Base-by-base conservation (phyloP, 2,329 filamentous ascomycete genomes). In the Leptographium procerum region DNA sequence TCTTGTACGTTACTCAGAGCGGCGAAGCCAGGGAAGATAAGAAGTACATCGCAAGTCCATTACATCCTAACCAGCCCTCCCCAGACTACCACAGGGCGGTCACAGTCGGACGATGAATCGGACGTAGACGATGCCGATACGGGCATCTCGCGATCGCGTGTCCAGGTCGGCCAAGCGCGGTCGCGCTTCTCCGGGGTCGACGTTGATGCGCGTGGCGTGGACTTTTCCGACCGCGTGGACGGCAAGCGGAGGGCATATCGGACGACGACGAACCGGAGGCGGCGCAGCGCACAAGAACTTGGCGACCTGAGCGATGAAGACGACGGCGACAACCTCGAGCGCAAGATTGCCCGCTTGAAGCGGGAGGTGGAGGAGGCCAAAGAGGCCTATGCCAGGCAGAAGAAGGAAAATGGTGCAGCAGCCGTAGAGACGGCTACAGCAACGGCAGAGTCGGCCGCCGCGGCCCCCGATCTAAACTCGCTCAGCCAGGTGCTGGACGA, bases 171-270 rank as follows among this genome's bases (percentile, higher is more conserved):
- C 65, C 82, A 89, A 69, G 94, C 94, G 50, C 86, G 92, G 59
- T 84, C 82, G 34, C 83, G 85, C 50, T 99, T 99, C 69, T 77
- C 86, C 57, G 85, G 88, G 2, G 78, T 87, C 11, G 80, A 83
- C 47, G 83, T 95, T 34, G 88, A 95, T 68, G 86, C 90, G 7
- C 80, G 81, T 56, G 84, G 87, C 26, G 89, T 87, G 28, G 89
- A 96, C 71, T 94, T 96, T 70, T 95, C 91, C 2, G 91, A 96
- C 71, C 86, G 91, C 57, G 85, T 97, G 43, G 85, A 84, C 60
- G 84, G 84, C 52, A 92, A 92, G 70, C 83, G 89, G 62, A 89
- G 88, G 71, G 89, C 89, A 28, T 96, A 96, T 75, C 85, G 84
- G 64, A 85, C 85, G 40, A 85, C 85, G 40, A 86, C 87, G 8